Evolutionary conservation across 805 yeast genomes (phyloP), one percentile per base, ranked within the genome.

Genomic region (Kuraishia piskuri): DNA sequence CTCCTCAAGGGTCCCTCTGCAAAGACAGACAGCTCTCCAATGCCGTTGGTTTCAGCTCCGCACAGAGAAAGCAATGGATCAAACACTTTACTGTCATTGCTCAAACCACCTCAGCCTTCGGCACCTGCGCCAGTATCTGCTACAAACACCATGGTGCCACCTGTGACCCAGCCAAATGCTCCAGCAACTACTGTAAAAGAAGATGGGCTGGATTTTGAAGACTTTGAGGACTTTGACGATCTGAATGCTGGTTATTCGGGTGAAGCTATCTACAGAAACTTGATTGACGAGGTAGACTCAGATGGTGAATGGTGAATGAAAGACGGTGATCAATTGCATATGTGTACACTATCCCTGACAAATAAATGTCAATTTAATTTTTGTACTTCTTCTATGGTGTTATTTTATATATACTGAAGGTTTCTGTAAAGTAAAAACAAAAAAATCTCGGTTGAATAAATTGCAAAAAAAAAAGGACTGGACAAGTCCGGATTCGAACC

Each of bases 401-500:
- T n/a, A n/a, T n/a, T n/a, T n/a, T n/a, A n/a, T n/a, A n/a, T n/a
- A n/a, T n/a, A n/a, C n/a, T n/a, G n/a, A n/a, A n/a, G n/a, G n/a
- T n/a, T n/a, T n/a, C n/a, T n/a, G 40, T 31, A 17, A 31, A 31
- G 17, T 31, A 31, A 31, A 31, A 17, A 22, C 10, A 6, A 45
- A 45, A 45, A 45, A 45, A 9, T 7, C 40, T n/a, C n/a, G n/a
- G n/a, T n/a, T n/a, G n/a, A n/a, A 22, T 17, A 22, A 17, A n/a
- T 40, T 40, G 46, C 21, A 17, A 40, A 49, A 49, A 19, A 48
- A 49, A 49, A 26, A 49, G 37, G n/a, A 66, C 52, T 80, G 86
- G 86, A 81, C 86, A 83, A 80, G 84, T 79, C 81, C 80, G 86
- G 86, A 81, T 76, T 81, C 83, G 86, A 80, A 80, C 85, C 86